phyloP scores from a whole-genome alignment of 2,329 filamentous ascomycete species.

The Fusarium haematococcum region DNA sequence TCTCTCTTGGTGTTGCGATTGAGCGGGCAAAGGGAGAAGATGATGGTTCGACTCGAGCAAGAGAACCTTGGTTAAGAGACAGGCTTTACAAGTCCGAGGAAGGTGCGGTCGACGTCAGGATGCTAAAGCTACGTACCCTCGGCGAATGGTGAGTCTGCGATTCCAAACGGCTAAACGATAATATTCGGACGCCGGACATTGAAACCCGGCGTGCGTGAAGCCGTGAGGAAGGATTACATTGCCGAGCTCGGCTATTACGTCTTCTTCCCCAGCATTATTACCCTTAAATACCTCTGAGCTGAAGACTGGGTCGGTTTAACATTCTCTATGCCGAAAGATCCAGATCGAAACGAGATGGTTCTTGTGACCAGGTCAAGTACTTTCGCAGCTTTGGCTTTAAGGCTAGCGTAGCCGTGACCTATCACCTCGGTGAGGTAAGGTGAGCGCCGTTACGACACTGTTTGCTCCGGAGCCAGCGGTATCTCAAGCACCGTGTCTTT shows the following conservation, averaged over 20 bases:
- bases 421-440: conserved; percentile 5
- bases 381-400: background rate
- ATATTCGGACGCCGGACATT: conserved; percentile 25
- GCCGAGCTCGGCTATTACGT: conserved; percentile 17
- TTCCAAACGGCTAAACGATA: conserved; percentile 9
- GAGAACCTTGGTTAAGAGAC: background rate
- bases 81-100: background rate
- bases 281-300: background rate
- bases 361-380: background rate
- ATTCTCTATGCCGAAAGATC: background rate
- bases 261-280: background rate
- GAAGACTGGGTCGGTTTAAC: conserved; percentile 11
- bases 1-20: conserved; percentile 4
- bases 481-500: conserved; percentile 7
- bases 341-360: background rate
- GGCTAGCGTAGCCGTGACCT: conserved; percentile 8
- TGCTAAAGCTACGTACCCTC: background rate
- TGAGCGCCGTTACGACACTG: conserved; percentile 19
- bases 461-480: conserved; percentile 7
- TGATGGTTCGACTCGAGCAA: background rate
- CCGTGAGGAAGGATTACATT: background rate
- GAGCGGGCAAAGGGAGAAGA: background rate
- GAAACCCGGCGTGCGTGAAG: conserved; percentile 24
- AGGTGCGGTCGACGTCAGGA: background rate
- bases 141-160: background rate